Conservation (phyloP, 192 early-diverging fungal genomes). For the Coemansia reversa region DNA sequence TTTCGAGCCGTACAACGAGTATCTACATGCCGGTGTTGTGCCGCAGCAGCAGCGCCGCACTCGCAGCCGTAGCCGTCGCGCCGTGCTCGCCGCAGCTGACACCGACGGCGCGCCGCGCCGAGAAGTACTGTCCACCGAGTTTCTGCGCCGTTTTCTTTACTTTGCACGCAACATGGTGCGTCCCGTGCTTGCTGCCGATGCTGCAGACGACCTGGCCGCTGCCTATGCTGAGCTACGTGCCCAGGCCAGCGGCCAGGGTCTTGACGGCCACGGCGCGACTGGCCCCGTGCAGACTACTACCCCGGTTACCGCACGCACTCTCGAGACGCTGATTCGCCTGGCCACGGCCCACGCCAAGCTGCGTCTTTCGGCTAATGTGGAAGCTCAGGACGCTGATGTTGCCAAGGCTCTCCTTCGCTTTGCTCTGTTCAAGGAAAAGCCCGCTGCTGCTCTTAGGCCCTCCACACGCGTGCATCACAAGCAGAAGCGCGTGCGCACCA, state of each 20-base stretch:
- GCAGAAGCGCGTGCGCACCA: constrained; percentile 50
- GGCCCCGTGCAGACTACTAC: constrained; percentile 81
- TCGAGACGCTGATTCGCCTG: constrained; percentile 96
- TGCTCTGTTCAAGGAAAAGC: constrained; percentile 86
- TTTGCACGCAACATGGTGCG: constrained; percentile 87
- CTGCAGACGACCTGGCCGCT: constrained; percentile 78
- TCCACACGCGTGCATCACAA: constrained; percentile 17
- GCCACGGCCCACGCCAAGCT: constrained; percentile 95
- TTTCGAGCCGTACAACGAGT: constrained; percentile 84
- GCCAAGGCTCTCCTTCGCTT: constrained; percentile 81
- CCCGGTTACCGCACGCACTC: constrained; percentile 96
- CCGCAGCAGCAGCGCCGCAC: constrained; percentile 18
- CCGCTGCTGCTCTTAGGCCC: constrained; percentile 50
- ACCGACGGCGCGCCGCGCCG: constrained; percentile 39
- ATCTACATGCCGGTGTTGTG: constrained; percentile 74
- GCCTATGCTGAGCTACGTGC: constrained; percentile 84
- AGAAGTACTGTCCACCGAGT: constrained; percentile 77
- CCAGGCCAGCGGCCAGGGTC: constrained; percentile 57
- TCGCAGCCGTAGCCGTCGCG: constrained; percentile 32
- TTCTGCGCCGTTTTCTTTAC: constrained; percentile 93
- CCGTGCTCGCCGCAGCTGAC: constrained; percentile 12
- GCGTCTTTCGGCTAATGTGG: constrained; percentile 77
- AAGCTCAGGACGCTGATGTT: constrained; percentile 80
- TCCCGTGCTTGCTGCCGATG: constrained; percentile 78
- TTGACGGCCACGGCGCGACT: constrained; percentile 48